Evolutionary conservation across 305 asterid genomes (phyloP), one percentile per base, ranked within the genome.

Genomic region (Fraxinus angustifolia): DNA sequence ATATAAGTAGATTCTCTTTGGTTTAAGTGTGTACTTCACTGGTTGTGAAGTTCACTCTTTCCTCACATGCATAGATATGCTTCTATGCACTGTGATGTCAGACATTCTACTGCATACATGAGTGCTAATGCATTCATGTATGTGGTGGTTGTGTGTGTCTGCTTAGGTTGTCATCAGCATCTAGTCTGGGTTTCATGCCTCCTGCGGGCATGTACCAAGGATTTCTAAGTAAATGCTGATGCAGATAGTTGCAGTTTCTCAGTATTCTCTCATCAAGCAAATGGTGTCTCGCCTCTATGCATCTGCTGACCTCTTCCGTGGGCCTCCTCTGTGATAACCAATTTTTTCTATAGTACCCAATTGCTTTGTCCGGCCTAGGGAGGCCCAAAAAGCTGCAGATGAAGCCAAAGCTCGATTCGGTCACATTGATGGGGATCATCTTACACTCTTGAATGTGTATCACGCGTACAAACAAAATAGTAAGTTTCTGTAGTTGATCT

Each of bases 301-400:
- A 92, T 96, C 98, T 94, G 98, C 98, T 96, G 98, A 94, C 99
- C 99, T 93, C 99, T 93, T 86, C 98, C 91, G 89, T 92, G 99
- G 99, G 90, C 98, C 94, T 92, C 98, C 89, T 89, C 98, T 96
- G 98, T 94, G 97, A 92, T 94, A 86, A 91, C 93, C 91, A 91
- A 85, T 96, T 96, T 92, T 94, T 94, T 96, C 97, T 94, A 90
- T 94, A 96, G 99, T 96, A 93, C 99, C 98, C 92, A 96, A 96
- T 90, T 96, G 98, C 98, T 96, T 96, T 91, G 85, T 96, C 92
- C 96, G 98, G 97, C 99, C 98, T 89, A 94, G 97, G 85, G 98
- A 93, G 85, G 98, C 97, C 74, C 98, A 94, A 86, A 94, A 92
- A 82, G 98, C 98, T 89, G 98, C 98, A 4, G 99, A 96, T 83